Evolutionary conservation across 2,329 filamentous ascomycete genomes (phyloP), one percentile per base, ranked within the genome.

Genomic region (Aspergillus pseudoglaucus): DNA sequence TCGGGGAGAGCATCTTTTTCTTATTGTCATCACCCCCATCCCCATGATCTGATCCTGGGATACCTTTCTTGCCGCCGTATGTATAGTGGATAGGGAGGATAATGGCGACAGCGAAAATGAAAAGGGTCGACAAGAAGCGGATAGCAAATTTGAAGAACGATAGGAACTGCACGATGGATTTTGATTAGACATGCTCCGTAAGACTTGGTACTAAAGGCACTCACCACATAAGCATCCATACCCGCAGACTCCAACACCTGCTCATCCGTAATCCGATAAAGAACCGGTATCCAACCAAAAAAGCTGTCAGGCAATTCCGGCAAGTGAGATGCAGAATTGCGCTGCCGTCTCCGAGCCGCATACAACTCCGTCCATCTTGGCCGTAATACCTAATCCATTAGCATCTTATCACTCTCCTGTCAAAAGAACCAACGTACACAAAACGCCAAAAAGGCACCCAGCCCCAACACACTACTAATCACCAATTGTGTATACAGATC

Each of bases 91-190:
- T 86, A 0, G 93, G 94, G 53, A 85, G 84, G 55, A 98, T 85
- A 3, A 98, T 80, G 14, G 80, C 76, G 32, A 87, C 75, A 23
- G 90, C 85, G 61, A 97, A 89, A 67, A 95, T 82, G 48, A 93
- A 80, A 59, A 94, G 86, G 45, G 87, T 73, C 14, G 80, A 73
- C 44, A 97, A 84, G 57, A 96, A 86, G 53, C 86, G 88, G 55
- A 90, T 87, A 10, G 91, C 85, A 82, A 97, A 93, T 66, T 90
- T 94, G 77, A 96, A 97, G 70, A 98, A 98, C 14, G 85, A 81
- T 12, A 98, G 77, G 64, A 98, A 96, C 80, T 82, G 60, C 47
- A 15, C 8, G 2, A 33, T 12, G 14, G 18, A 14, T 3, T 6
- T 8, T 23, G n/a, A 9, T 38, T 46, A 40, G 18, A 32, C 20